phyloP scores from a whole-genome alignment of 2,329 filamentous ascomycete genomes.

The Alternaria arborescens region DNA sequence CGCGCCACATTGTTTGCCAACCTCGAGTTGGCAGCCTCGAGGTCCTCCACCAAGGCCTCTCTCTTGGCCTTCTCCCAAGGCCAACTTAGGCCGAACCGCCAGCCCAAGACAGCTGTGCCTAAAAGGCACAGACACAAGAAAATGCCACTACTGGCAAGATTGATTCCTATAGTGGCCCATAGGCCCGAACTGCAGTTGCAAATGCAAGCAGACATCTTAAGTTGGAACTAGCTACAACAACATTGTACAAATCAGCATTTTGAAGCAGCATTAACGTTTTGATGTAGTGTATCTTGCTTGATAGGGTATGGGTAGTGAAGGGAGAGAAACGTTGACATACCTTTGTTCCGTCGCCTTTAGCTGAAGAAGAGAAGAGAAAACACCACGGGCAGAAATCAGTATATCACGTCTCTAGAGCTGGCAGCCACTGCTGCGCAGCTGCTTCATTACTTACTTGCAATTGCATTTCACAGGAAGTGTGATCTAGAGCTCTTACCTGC shows the following conservation, averaged over 20 bases:
- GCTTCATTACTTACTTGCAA: neutral
- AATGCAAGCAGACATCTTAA: neutral
- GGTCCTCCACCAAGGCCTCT: neutral
- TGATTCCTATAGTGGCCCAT: neutral
- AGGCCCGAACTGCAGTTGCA: no score
- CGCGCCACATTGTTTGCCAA: no score
- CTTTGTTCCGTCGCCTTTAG: neutral
- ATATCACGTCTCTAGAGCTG: neutral
- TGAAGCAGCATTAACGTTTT: neutral
- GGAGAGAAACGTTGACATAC: neutral
- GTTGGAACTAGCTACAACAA: neutral
- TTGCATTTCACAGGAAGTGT: neutral
- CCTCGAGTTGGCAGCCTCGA: neutral
- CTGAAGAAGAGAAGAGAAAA: constrained; percentile 1
- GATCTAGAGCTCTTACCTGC: neutral
- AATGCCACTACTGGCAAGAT: neutral
- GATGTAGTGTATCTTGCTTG: neutral
- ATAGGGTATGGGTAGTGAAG: neutral
- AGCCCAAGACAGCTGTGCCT: neutral
- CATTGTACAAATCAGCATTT: neutral
- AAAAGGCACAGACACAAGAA: neutral
- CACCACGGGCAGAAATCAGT: neutral
- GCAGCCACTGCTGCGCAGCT: neutral
- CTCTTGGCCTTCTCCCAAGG: neutral
- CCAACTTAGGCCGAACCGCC: neutral